Conservation (phyloP, 148 eudicot genomes). For the Vaccinium macrocarpon region DNA sequence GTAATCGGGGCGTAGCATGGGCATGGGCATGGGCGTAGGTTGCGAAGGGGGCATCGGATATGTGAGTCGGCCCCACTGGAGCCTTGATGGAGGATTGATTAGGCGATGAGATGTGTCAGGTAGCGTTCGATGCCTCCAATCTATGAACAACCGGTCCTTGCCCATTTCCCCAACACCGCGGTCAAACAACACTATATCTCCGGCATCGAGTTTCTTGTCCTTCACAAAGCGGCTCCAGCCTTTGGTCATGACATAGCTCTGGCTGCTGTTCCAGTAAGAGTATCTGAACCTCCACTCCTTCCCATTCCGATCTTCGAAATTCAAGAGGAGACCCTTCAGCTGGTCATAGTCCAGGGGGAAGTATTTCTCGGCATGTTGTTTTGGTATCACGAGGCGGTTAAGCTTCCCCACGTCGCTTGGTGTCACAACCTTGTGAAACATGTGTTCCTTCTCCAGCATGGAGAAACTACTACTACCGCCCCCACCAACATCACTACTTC, state of each 20-base stretch:
- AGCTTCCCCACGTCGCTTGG: conserved; percentile 90
- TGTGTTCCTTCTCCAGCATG: conserved; percentile 44
- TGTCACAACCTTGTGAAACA: conserved; percentile 83
- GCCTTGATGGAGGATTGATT: conserved; percentile 3
- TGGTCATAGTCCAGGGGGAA: conserved; percentile 62
- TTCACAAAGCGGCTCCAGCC: conserved; percentile 90
- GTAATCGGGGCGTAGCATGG: neutral
- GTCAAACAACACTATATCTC: conserved; percentile 71
- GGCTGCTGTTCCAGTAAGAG: conserved; percentile 91
- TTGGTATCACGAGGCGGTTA: conserved; percentile 73
- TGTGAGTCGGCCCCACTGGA: neutral
- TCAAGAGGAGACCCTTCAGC: conserved; percentile 56
- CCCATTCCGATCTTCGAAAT: conserved; percentile 69
- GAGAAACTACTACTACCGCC: neutral
- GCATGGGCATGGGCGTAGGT: neutral
- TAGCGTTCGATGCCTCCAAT: conserved; percentile 62
- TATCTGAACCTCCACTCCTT: conserved; percentile 79
- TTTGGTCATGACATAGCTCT: conserved; percentile 87
- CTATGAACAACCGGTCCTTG: conserved; percentile 59
- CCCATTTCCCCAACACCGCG: conserved; percentile 41
- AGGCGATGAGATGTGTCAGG: conserved; percentile 17
- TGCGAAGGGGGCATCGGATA: neutral
- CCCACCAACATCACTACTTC: neutral
- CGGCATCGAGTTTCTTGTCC: conserved; percentile 79
- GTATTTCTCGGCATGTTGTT: conserved; percentile 82